Evolutionary conservation across 148 eudicot species (phyloP).

Genomic region (Salicornia ramosissima): DNA sequence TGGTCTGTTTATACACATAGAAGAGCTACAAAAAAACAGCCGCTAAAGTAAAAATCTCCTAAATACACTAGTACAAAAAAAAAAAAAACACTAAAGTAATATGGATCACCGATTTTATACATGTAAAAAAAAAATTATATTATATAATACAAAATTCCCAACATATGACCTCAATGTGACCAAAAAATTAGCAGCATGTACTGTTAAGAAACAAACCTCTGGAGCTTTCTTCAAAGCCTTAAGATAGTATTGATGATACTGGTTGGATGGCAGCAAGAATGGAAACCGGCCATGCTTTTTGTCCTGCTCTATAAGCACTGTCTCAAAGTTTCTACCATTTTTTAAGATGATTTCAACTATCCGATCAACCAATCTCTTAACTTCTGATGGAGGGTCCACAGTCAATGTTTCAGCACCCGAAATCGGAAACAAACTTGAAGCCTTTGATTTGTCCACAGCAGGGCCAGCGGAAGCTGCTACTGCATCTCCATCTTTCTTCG

Average conservation of each 20-base stretch:
- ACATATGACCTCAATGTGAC: background rate
- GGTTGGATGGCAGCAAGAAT: constrained; percentile 71
- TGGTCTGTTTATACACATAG: too few relatives aligned
- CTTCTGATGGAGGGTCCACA: constrained; percentile 78
- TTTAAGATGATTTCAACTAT: constrained; percentile 77
- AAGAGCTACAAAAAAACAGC: background rate
- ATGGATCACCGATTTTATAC: background rate
- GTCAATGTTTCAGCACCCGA: constrained; percentile 41
- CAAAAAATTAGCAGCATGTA: background rate
- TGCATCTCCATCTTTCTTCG: constrained; percentile 27
- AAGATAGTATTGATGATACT: constrained; percentile 66
- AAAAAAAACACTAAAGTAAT: background rate
- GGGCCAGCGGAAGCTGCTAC: constrained; percentile 3
- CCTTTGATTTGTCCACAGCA: constrained; percentile 19
- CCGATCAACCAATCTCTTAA: constrained; percentile 64
- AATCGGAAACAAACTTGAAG: constrained; percentile 27
- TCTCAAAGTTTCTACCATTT: constrained; percentile 88
- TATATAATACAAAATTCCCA: background rate
- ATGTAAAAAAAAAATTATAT: too few relatives aligned
- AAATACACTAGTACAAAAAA: background rate
- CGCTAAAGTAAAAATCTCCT: background rate
- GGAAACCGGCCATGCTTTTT: constrained; percentile 69
- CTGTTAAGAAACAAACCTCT: constrained; percentile 46
- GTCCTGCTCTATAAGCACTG: constrained; percentile 79
- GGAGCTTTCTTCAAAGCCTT: constrained; percentile 65